These are phyloP conservation scores for Claviceps quebecensis DNA, from an alignment of 2,329 filamentous ascomycete species.

Conservation along the genomic window DNA sequence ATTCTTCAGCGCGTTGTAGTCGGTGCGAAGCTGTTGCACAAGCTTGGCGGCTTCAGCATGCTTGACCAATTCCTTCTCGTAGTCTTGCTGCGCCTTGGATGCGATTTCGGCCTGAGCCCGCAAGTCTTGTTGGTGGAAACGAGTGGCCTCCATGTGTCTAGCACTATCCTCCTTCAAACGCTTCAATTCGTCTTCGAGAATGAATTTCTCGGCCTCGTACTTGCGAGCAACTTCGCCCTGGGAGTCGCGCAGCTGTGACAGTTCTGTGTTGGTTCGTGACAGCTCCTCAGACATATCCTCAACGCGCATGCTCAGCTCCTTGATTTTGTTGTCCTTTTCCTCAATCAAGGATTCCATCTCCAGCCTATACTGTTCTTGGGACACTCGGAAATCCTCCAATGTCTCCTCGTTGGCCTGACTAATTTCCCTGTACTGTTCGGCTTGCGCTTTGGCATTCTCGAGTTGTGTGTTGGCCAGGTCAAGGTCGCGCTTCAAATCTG, in stretches of 20 bases:
- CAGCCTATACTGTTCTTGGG: slow-evolving; percentile 75
- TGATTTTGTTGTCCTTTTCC: slow-evolving; percentile 66
- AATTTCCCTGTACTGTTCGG: slow-evolving; percentile 78
- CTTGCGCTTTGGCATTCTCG: slow-evolving; percentile 65
- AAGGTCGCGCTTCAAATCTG: slow-evolving; percentile 75
- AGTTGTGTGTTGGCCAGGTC: slow-evolving; percentile 70
- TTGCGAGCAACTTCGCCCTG: slow-evolving; percentile 60
- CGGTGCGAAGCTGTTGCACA: slow-evolving; percentile 62
- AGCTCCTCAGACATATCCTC: slow-evolving; percentile 77
- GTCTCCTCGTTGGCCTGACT: slow-evolving; percentile 81
- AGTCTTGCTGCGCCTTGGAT: slow-evolving; percentile 83
- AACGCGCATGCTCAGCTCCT: slow-evolving; percentile 68
- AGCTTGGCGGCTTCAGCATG: slow-evolving; percentile 89
- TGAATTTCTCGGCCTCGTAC: slow-evolving; percentile 69
- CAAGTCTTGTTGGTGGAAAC: slow-evolving; percentile 80
- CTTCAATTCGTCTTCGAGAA: slow-evolving; percentile 63
- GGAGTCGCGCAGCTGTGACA: slow-evolving; percentile 65
- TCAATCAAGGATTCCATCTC: slow-evolving; percentile 65
- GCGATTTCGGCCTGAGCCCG: slow-evolving; percentile 90
- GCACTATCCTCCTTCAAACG: slow-evolving; percentile 75
- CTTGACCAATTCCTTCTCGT: slow-evolving; percentile 86
- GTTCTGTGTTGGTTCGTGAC: slow-evolving; percentile 64
- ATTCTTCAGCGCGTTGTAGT: slow-evolving; percentile 71
- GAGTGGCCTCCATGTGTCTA: slow-evolving; percentile 62
- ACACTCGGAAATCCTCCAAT: slow-evolving; percentile 61